Conservation (phyloP, 116 monocot species). For the Dioscorea cayenensis region DNA sequence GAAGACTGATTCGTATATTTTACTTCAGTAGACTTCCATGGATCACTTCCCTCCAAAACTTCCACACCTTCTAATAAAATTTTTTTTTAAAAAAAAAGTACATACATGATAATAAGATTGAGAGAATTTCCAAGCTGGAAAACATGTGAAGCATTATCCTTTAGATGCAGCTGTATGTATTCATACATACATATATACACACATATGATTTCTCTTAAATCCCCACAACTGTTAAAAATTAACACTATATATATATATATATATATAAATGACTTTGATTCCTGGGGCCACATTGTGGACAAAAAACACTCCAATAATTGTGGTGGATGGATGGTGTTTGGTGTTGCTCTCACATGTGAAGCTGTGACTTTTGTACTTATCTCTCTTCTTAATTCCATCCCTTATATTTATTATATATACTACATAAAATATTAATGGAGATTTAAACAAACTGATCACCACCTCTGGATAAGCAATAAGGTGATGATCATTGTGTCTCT, state of each 20-base stretch:
- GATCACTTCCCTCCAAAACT: too few species aligned
- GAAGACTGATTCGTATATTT: too few species aligned
- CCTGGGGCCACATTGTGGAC: background rate
- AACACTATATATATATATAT: background rate
- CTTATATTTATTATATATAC: too few species aligned
- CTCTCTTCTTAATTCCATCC: too few species aligned
- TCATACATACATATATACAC: too few species aligned
- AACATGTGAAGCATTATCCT: conserved; percentile 1
- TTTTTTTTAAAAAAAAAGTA: background rate
- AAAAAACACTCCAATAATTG: conserved; percentile 1
- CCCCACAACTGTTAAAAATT: background rate
- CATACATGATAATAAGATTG: background rate
- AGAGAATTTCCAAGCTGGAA: background rate
- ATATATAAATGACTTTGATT: background rate
- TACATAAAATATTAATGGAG: too few species aligned
- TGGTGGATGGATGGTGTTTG: conserved; percentile 1
- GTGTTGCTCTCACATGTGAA: background rate
- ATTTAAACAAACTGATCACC: too few species aligned
- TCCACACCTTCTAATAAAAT: background rate
- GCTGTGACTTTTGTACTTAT: background rate
- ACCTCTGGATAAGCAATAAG: too few species aligned
- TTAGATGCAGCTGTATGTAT: background rate
- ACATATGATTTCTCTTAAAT: background rate
- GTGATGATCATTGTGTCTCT: too few species aligned
- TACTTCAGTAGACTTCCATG: too few species aligned